Conservation (phyloP, 805 yeast genomes). For the Monosporozyma siamensis region DNA sequence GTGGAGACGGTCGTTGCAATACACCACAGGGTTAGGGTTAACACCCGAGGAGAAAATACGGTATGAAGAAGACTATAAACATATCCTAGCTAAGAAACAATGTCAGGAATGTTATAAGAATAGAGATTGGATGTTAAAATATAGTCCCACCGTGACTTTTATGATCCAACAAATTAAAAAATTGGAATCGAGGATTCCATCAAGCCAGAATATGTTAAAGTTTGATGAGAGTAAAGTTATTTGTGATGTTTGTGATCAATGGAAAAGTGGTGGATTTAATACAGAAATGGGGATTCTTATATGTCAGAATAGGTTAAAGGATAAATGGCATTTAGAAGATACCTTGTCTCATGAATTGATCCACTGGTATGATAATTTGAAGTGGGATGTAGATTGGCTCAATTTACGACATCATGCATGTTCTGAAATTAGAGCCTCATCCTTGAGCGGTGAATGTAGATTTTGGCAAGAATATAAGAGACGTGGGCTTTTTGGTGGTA, state of each 20-base stretch:
- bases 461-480: slow-evolving; percentile 70
- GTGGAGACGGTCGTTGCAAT: slow-evolving; percentile 70
- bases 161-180: slow-evolving; percentile 77
- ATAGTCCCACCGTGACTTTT: slow-evolving; percentile 78
- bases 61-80: slow-evolving; percentile 49
- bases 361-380: slow-evolving; percentile 85
- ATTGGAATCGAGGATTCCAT: slow-evolving; percentile 28
- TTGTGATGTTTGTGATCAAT: slow-evolving; percentile 78
- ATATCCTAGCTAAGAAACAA: slow-evolving; percentile 28
- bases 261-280: slow-evolving; percentile 85
- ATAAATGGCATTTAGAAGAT: slow-evolving; percentile 79
- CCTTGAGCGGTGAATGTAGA: slow-evolving; percentile 90
- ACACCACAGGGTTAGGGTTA: slow-evolving; percentile 61
- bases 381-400: slow-evolving; percentile 79
- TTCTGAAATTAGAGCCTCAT: slow-evolving; percentile 88
- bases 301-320: slow-evolving; percentile 72
- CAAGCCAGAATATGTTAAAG: background rate
- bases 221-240: slow-evolving; percentile 35
- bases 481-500: slow-evolving; percentile 21
- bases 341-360: slow-evolving; percentile 86
- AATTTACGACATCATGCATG: slow-evolving; percentile 92
- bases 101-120: slow-evolving; percentile 67
- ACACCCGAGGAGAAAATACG: slow-evolving; percentile 40
- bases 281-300: slow-evolving; percentile 80
- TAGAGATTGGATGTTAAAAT: slow-evolving; percentile 69